Conservation (phyloP, 805 yeast species). For the Cyberlindnera mississippiensis region DNA sequence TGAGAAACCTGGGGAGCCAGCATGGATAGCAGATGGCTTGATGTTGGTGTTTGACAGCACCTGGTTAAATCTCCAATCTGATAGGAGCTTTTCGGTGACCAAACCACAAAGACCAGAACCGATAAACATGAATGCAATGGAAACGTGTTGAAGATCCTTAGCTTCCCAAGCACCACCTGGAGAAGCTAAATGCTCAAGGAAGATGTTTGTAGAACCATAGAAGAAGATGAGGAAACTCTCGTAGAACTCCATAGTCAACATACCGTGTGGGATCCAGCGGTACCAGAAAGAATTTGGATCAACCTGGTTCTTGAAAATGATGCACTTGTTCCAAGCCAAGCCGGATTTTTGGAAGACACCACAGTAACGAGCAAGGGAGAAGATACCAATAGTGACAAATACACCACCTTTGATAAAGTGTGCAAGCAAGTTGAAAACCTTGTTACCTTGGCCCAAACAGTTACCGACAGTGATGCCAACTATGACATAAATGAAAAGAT, state of each 20-base stretch:
- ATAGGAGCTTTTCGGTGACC: conserved; percentile 64
- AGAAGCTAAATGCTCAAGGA: conserved; percentile 81
- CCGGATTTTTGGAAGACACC: conserved; percentile 77
- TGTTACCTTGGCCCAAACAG: conserved; percentile 60
- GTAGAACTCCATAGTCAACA: conserved; percentile 78
- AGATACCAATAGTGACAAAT: conserved; percentile 68
- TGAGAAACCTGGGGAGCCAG: conserved; percentile 68
- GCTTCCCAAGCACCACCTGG: conserved; percentile 84
- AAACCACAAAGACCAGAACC: conserved; percentile 94
- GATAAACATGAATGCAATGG: conserved; percentile 86
- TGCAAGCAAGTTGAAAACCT: conserved; percentile 80
- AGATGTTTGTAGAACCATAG: conserved; percentile 86
- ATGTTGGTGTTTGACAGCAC: conserved; percentile 31
- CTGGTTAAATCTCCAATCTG: conserved; percentile 53
- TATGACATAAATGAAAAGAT: conserved; percentile 50
- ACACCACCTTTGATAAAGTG: conserved; percentile 97
- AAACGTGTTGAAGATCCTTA: conserved; percentile 84
- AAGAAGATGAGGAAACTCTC: conserved; percentile 79
- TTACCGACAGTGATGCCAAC: conserved; percentile 60
- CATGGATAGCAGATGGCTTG: conserved; percentile 28
- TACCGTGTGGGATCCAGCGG: conserved; percentile 35
- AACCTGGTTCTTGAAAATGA: conserved; percentile 27
- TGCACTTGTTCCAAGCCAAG: conserved; percentile 83
- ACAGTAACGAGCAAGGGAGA: conserved; percentile 81
- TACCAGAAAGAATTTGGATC: conserved; percentile 26